Conservation (phyloP, 1,284 basidiomycete genomes). For the Microstroma glucosiphilum region DNA sequence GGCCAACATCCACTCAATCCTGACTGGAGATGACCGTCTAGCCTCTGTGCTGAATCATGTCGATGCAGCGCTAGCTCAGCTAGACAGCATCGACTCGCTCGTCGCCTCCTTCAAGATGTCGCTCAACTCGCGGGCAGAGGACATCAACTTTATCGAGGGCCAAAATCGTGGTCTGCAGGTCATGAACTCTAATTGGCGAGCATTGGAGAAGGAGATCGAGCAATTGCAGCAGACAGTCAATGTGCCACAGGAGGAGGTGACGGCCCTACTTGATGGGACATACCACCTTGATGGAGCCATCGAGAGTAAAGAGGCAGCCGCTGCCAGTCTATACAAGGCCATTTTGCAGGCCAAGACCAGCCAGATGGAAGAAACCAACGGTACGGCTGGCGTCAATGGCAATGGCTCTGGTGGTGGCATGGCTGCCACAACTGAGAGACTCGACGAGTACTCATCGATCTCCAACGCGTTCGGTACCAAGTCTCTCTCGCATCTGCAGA, state of each 20-base stretch:
- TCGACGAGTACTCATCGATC: constrained; percentile 80
- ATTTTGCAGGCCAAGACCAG: constrained; percentile 68
- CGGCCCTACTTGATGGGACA: constrained; percentile 75
- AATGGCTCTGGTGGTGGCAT: constrained; percentile 54
- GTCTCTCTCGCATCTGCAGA: constrained; percentile 76
- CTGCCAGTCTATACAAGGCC: constrained; percentile 87
- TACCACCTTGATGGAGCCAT: constrained; percentile 68
- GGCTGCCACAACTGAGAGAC: constrained; percentile 74
- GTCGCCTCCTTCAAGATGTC: constrained; percentile 43
- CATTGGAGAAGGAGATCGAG: constrained; percentile 42
- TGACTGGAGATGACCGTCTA: constrained; percentile 81
- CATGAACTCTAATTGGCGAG: constrained; percentile 91
- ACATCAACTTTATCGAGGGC: constrained; percentile 90
- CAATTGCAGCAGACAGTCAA: constrained; percentile 76
- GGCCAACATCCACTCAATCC: constrained; percentile 92
- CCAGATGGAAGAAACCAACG: constrained; percentile 43
- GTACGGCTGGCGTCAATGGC: neutral
- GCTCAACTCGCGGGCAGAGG: constrained; percentile 56
- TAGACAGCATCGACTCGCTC: constrained; percentile 65
- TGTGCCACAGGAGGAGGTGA: constrained; percentile 70
- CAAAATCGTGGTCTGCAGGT: constrained; percentile 96
- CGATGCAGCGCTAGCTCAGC: constrained; percentile 75
- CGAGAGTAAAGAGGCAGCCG: constrained; percentile 68
- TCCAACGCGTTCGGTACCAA: constrained; percentile 87
- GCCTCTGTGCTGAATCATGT: constrained; percentile 77